These are phyloP conservation scores for Tephrocybe sp. DNA, from an alignment of 768 basidiomycete species.

Conservation along the genomic window DNA sequence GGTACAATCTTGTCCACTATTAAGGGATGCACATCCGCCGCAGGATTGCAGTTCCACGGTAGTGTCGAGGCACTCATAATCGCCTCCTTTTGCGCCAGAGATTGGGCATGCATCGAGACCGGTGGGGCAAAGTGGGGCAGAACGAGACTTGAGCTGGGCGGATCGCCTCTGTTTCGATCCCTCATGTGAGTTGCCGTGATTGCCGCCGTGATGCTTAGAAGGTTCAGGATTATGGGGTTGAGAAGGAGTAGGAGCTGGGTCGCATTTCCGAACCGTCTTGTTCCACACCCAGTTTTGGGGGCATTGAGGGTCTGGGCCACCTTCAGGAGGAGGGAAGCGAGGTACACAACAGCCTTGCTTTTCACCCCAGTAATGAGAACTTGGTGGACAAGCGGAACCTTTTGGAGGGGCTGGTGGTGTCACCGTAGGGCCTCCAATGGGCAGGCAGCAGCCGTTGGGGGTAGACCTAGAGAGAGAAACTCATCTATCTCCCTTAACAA, in stretches of 20 bases:
- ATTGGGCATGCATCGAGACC: slow-evolving; percentile 59
- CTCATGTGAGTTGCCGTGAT: slow-evolving; percentile 17
- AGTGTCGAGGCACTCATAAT: slow-evolving; percentile 66
- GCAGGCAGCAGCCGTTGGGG: slow-evolving; percentile 40
- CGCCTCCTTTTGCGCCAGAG: slow-evolving; percentile 33
- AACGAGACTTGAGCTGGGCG: slow-evolving; percentile 32
- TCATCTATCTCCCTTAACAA: neutral
- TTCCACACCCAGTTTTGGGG: slow-evolving; percentile 45
- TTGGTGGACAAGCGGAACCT: slow-evolving; percentile 43
- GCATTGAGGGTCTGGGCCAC: slow-evolving; percentile 51
- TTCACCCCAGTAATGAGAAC: slow-evolving; percentile 46
- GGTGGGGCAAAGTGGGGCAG: slow-evolving; percentile 45
- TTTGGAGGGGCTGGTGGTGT: slow-evolving; percentile 45
- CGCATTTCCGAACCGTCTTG: slow-evolving; percentile 37
- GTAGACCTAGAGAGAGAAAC: slow-evolving; percentile 31
- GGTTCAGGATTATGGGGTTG: slow-evolving; percentile 38
- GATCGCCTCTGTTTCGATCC: slow-evolving; percentile 20
- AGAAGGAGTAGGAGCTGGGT: slow-evolving; percentile 29
- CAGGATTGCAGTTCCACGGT: slow-evolving; percentile 64
- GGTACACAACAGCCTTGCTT: slow-evolving; percentile 54
- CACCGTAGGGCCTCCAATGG: slow-evolving; percentile 33
- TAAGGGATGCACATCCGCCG: slow-evolving; percentile 69
- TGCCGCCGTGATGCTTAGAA: slow-evolving; percentile 13
- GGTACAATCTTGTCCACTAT: slow-evolving; percentile 69
- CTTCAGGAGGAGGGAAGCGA: slow-evolving; percentile 33